Percentiles rank a stretch among this genome's conserved stretches.
Conservation (phyloP, 2,329 filamentous ascomycete genomes). For the Bipolaris victoriae region DNA sequence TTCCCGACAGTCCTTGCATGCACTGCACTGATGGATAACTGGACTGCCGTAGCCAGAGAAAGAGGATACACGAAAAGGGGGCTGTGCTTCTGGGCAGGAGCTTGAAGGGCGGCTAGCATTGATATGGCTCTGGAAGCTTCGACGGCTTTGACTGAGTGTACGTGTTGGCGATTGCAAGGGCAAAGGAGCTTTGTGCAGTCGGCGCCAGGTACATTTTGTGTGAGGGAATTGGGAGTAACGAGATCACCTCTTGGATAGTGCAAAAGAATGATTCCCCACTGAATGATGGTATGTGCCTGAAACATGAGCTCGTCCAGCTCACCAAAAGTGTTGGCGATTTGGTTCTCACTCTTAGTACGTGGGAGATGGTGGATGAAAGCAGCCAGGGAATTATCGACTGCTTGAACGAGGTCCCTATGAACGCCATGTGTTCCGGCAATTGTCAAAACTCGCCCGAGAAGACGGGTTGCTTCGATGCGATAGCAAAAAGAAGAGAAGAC, state of each 20-base stretch:
- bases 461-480: slow-evolving; percentile 76
- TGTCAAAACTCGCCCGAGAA: slow-evolving; percentile 74
- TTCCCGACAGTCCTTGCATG: slow-evolving; percentile 8
- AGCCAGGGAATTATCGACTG: slow-evolving; percentile 63
- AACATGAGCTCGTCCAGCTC: slow-evolving; percentile 85
- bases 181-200: slow-evolving; percentile 20
- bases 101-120: slow-evolving; percentile 68
- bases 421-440: slow-evolving; percentile 27
- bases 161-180: slow-evolving; percentile 21
- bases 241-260: slow-evolving; percentile 27
- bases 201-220: slow-evolving; percentile 17
- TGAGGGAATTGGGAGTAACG: slow-evolving; percentile 10
- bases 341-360: slow-evolving; percentile 63
- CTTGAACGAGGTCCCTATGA: slow-evolving; percentile 53
- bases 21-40: slow-evolving; percentile 68
- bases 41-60: slow-evolving; percentile 28
- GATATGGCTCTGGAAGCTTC: slow-evolving; percentile 77
- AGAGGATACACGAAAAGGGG: slow-evolving; percentile 31
- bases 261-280: slow-evolving; percentile 25
- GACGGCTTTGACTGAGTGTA: slow-evolving; percentile 77
- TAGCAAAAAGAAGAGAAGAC: slow-evolving; percentile 83
- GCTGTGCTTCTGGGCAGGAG: slow-evolving; percentile 69
- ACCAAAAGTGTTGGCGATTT: slow-evolving; percentile 70
- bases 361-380: slow-evolving; percentile 82
- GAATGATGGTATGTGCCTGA: slow-evolving; percentile 78